Conservation (phyloP, 2,329 filamentous ascomycete genomes). For the Scedosporium dehoogii region DNA sequence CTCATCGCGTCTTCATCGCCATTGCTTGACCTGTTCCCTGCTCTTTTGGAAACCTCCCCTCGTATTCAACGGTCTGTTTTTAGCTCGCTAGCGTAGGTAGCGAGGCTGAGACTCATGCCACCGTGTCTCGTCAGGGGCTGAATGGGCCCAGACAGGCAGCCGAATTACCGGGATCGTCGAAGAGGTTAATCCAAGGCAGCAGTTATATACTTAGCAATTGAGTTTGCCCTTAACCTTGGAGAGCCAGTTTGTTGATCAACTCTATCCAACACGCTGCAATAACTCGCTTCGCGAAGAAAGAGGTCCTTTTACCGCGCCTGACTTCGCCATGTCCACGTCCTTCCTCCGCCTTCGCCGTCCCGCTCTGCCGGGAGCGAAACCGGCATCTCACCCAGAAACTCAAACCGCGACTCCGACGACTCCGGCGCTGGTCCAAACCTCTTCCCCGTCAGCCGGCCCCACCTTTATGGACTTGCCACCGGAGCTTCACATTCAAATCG, state of each 20-base stretch:
- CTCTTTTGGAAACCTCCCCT: not conserved
- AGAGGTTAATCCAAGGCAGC: not conserved
- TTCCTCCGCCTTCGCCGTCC: conserved; percentile 5
- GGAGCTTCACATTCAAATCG: conserved; percentile 58
- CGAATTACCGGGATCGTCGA: not conserved
- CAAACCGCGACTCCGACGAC: not conserved
- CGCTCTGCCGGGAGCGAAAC: not conserved
- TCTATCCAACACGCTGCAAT: not conserved
- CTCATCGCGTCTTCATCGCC: not conserved
- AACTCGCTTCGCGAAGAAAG: not conserved
- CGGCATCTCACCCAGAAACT: not conserved
- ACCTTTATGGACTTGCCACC: conserved; percentile 46
- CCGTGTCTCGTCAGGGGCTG: not conserved
- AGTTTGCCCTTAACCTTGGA: not conserved
- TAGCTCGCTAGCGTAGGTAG: not conserved
- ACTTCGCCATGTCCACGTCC: not conserved
- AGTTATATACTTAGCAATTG: conserved; percentile 1
- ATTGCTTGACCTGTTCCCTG: not conserved
- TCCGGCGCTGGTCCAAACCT: not conserved
- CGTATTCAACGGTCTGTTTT: not conserved
- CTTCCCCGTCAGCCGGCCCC: conserved; percentile 24
- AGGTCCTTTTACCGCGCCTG: not conserved
- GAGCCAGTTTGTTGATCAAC: not conserved
- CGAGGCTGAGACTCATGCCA: not conserved
- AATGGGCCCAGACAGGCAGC: not conserved